Conservation (phyloP, 805 yeast species). For the Ascoidea asiatica region DNA sequence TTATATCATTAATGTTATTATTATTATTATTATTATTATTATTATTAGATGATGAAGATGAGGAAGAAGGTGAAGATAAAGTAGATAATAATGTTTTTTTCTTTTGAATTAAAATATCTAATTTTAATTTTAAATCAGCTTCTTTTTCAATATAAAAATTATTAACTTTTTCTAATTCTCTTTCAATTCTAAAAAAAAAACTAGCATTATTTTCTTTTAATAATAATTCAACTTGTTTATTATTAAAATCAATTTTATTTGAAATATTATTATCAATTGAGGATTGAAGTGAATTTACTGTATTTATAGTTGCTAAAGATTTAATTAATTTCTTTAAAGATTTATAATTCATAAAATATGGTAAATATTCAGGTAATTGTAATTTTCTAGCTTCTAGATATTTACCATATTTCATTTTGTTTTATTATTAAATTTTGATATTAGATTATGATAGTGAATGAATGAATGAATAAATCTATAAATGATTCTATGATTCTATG, state of each 20-base stretch:
- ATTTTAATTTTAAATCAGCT: slow-evolving; percentile 65
- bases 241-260: slow-evolving; percentile 24
- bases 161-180: slow-evolving; percentile 93
- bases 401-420: slow-evolving; percentile 78
- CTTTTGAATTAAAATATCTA: slow-evolving; percentile 65
- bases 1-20: background rate
- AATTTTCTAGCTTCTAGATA: slow-evolving; percentile 87
- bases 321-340: slow-evolving; percentile 86
- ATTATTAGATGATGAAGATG: background rate
- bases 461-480: no score
- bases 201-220: slow-evolving; percentile 86
- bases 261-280: slow-evolving; percentile 17
- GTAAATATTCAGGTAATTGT: slow-evolving; percentile 90
- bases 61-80: background rate
- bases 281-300: slow-evolving; percentile 6
- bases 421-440: no score
- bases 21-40: background rate
- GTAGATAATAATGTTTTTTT: slow-evolving; percentile 34
- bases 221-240: slow-evolving; percentile 28
- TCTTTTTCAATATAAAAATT: slow-evolving; percentile 86
- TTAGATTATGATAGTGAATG: no score
- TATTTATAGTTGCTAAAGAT: slow-evolving; percentile 41
- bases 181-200: slow-evolving; percentile 74
- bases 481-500: no score
- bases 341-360: slow-evolving; percentile 89